phyloP scores from a whole-genome alignment of 2,329 filamentous ascomycete genomes.

The Endoconidiophora polonica region DNA sequence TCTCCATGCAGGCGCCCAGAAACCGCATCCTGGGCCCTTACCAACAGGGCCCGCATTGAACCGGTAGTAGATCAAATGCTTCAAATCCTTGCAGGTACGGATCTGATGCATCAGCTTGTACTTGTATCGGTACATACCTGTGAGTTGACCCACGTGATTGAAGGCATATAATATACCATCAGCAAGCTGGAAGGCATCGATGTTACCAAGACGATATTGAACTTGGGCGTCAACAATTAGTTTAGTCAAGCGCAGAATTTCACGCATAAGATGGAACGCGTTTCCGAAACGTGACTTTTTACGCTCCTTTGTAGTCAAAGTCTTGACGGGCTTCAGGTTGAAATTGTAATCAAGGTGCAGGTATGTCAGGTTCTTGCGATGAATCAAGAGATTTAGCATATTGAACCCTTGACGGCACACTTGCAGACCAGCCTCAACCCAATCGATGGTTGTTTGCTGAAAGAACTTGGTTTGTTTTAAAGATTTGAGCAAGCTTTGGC shows the following conservation, averaged over 20 bases:
- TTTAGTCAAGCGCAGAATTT: slow-evolving; percentile 89
- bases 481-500: slow-evolving; percentile 76
- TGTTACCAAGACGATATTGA: slow-evolving; percentile 92
- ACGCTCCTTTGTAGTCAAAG: slow-evolving; percentile 91
- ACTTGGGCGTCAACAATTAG: slow-evolving; percentile 97
- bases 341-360: slow-evolving; percentile 99
- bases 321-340: slow-evolving; percentile 98
- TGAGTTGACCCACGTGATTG: slow-evolving; percentile 95
- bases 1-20: slow-evolving; percentile 97
- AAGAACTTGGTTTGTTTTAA: slow-evolving; percentile 98
- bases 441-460: slow-evolving; percentile 97
- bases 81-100: slow-evolving; percentile 94
- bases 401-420: slow-evolving; percentile 98
- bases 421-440: slow-evolving; percentile 96
- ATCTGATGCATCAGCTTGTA: slow-evolving; percentile 99
- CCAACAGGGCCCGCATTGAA: slow-evolving; percentile 96
- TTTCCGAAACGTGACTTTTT: slow-evolving; percentile 99
- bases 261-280: slow-evolving; percentile 96
- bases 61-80: slow-evolving; percentile 97
- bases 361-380: slow-evolving; percentile 96
- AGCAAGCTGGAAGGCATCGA: slow-evolving; percentile 95
- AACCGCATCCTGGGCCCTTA: slow-evolving; percentile 93
- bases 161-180: slow-evolving; percentile 99
- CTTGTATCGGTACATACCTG: slow-evolving; percentile 99
- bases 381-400: slow-evolving; percentile 94